Percentiles rank a stretch among this genome's conserved stretches.
These are phyloP conservation scores for Ascomycota sp. DNA, from an alignment of 2,329 filamentous ascomycete species.

Conservation along the genomic window DNA sequence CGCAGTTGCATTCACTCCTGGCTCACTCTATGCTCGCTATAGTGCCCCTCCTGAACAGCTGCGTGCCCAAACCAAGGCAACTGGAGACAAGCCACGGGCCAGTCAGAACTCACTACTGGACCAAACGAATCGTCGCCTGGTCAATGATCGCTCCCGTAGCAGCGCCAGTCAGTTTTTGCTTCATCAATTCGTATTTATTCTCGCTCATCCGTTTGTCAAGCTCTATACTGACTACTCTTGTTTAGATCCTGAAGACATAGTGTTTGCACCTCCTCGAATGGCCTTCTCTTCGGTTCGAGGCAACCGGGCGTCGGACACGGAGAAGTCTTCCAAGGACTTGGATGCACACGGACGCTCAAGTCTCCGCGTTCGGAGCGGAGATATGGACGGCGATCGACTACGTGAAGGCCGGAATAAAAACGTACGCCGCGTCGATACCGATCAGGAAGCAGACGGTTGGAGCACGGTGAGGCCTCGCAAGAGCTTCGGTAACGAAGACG, in stretches of 20 bases:
- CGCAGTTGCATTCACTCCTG: background rate
- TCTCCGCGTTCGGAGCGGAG: slow-evolving; percentile 29
- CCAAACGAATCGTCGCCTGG: slow-evolving; percentile 28
- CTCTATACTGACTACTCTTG: too few relatives aligned
- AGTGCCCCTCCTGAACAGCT: slow-evolving; percentile 25
- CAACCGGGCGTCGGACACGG: slow-evolving; percentile 26
- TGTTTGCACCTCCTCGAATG: slow-evolving; percentile 68
- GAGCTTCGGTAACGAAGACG: slow-evolving; percentile 52
- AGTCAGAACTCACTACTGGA: slow-evolving; percentile 25
- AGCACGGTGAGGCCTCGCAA: slow-evolving; percentile 53
- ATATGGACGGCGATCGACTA: slow-evolving; percentile 28
- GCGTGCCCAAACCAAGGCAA: slow-evolving; percentile 23
- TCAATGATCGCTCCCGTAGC: slow-evolving; percentile 34
- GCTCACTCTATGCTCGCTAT: background rate
- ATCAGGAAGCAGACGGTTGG: slow-evolving; percentile 52
- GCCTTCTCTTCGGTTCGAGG: slow-evolving; percentile 61
- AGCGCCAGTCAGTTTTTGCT: slow-evolving; percentile 28
- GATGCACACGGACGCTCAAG: slow-evolving; percentile 37
- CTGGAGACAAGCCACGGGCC: slow-evolving; percentile 22
- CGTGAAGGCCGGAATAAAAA: slow-evolving; percentile 25
- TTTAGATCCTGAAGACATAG: slow-evolving; percentile 55
- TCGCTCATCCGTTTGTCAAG: too few relatives aligned
- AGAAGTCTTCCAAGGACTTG: slow-evolving; percentile 30
- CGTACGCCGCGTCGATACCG: slow-evolving; percentile 31
- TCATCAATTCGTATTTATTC: background rate